These are phyloP conservation scores for Lepiota brunneoincarnata DNA, from an alignment of 768 basidiomycete genomes.

Conservation along the genomic window DNA sequence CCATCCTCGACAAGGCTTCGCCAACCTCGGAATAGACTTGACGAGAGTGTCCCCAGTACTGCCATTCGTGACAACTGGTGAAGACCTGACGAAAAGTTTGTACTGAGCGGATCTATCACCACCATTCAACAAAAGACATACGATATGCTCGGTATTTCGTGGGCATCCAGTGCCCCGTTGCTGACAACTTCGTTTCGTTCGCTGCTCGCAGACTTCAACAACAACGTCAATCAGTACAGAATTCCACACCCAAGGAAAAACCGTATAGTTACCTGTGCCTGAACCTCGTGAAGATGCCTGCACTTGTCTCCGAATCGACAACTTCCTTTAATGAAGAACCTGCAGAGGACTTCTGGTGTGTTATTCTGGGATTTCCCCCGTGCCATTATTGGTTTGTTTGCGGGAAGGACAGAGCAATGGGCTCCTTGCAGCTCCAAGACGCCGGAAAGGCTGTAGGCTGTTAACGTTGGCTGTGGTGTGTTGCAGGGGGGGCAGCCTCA, in stretches of 20 bases:
- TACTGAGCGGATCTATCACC: neutral
- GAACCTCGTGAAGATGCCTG: constrained; percentile 1
- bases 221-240: neutral
- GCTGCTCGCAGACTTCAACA: neutral
- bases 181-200: neutral
- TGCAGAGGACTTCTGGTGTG: neutral
- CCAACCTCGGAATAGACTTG: neutral
- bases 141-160: neutral
- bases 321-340: neutral
- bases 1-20: neutral
- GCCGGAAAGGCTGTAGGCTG: too few relatives aligned
- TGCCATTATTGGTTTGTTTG: constrained; percentile 13
- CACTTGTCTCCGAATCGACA: constrained; percentile 6
- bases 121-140: neutral
- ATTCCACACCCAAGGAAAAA: neutral
- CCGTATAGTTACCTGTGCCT: neutral
- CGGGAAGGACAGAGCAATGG: too few relatives aligned
- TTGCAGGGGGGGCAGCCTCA: too few relatives aligned
- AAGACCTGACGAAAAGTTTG: neutral
- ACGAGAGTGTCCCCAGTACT: neutral
- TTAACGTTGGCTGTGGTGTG: too few relatives aligned
- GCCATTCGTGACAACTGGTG: neutral
- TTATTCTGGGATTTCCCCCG: neutral
- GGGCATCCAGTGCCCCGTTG: neutral
- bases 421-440: too few relatives aligned